A percentile compares a stretch with the other conserved stretches of the same genome.
These are phyloP conservation scores for Vitis hybrid DNA, from an alignment of 177 flowering plant species.

Conservation along the genomic window DNA sequence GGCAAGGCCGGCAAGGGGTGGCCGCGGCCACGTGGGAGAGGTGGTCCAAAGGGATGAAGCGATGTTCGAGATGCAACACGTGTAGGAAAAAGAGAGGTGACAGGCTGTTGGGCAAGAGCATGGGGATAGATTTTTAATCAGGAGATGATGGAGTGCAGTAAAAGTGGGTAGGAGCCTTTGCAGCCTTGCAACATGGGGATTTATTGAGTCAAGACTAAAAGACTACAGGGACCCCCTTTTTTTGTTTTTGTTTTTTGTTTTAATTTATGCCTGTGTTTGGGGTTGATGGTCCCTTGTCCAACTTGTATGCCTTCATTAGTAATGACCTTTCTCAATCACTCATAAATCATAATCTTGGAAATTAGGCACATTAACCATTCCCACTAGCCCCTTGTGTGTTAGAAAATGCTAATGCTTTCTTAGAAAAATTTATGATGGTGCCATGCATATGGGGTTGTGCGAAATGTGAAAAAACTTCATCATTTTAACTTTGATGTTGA, in stretches of 20 bases:
- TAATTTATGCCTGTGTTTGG: background rate
- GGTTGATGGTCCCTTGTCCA: background rate
- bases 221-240: background rate
- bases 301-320: background rate
- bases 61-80: constrained; percentile 13
- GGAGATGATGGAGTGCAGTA: background rate
- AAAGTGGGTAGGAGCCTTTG: constrained; percentile 8
- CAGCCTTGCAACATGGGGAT: constrained; percentile 1
- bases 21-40: constrained; percentile 48
- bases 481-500: too few relatives aligned
- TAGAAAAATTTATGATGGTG: too few relatives aligned
- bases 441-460: too few relatives aligned
- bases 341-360: too few relatives aligned
- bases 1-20: constrained; percentile 43
- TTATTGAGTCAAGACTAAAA: constrained; percentile 1
- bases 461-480: too few relatives aligned
- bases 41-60: constrained; percentile 44
- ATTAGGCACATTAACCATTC: too few relatives aligned
- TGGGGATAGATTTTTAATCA: background rate
- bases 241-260: background rate
- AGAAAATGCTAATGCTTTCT: too few relatives aligned
- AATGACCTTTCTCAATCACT: background rate
- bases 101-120: constrained; percentile 28
- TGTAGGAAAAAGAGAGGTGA: constrained; percentile 22
- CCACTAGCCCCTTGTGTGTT: too few relatives aligned